Evolutionary conservation across 2,329 filamentous ascomycete species (phyloP).

Genomic region (Aspergillus fumigatus): DNA sequence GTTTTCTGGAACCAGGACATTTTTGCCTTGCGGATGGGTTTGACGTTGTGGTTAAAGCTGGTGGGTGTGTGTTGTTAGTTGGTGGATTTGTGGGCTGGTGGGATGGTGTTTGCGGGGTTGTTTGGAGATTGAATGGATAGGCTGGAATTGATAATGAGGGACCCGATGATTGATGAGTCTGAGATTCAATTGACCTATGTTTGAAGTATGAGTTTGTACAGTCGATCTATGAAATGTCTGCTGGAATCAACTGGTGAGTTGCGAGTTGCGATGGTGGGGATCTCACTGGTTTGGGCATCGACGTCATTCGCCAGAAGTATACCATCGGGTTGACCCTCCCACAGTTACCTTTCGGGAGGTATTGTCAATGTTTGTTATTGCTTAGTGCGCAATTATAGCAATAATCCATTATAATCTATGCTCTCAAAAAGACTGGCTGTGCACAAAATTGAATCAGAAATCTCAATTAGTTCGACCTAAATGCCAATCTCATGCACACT

Average conservation of each 20-base stretch:
- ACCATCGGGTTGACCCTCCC: neutral
- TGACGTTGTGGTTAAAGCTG: neutral
- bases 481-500: neutral
- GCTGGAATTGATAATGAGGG: neutral
- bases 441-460: neutral
- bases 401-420: neutral
- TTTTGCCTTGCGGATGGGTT: slow-evolving; percentile 20
- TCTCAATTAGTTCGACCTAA: neutral
- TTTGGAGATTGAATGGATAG: neutral
- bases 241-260: neutral
- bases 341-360: too few species aligned
- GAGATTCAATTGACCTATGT: neutral
- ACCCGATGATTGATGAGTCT: neutral
- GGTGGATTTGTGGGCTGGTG: neutral
- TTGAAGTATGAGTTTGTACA: neutral
- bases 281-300: slow-evolving; percentile 3
- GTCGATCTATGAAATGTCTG: neutral
- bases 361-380: neutral
- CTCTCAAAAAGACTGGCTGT: neutral
- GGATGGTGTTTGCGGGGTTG: slow-evolving; percentile 7
- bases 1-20: slow-evolving; percentile 80
- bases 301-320: slow-evolving; percentile 7
- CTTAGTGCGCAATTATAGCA: neutral
- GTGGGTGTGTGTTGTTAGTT: neutral
- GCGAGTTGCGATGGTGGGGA: neutral